A percentile compares a stretch with the other conserved stretches of the same genome.
Conservation (phyloP, 2,329 filamentous ascomycete genomes). For the Alternaria arborescens region DNA sequence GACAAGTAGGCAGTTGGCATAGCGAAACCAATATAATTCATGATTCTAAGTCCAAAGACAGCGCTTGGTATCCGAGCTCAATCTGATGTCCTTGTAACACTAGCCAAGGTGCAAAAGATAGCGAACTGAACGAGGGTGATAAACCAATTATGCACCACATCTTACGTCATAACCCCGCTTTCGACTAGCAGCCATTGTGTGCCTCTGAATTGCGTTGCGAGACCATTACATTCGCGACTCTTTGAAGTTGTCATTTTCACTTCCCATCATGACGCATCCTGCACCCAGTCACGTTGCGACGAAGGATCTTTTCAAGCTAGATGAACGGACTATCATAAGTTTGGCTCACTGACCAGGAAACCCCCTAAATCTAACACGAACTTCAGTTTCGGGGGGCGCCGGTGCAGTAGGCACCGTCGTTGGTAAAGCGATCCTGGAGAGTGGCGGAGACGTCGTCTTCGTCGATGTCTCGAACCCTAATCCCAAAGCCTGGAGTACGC, state of each 20-base stretch:
- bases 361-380: background rate
- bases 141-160: background rate
- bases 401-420: conserved; percentile 37
- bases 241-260: background rate
- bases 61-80: too few species aligned
- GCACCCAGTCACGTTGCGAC: conserved; percentile 27
- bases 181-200: background rate
- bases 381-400: conserved; percentile 38
- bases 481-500: conserved; percentile 20
- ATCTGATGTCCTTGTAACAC: background rate
- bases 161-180: conserved; percentile 5
- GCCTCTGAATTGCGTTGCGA: background rate
- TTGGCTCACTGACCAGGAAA: background rate
- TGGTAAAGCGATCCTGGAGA: conserved; percentile 36
- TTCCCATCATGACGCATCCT: conserved; percentile 25
- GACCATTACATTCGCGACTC: background rate
- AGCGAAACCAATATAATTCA: too few species aligned
- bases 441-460: conserved; percentile 37
- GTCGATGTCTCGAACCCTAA: conserved; percentile 23
- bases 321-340: conserved; percentile 36
- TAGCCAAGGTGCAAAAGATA: background rate
- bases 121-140: background rate
- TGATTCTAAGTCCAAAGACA: too few species aligned
- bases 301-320: conserved; percentile 33
- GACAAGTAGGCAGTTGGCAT: too few species aligned